These are phyloP conservation scores for Neoascochyta sp. DNA, from an alignment of 2,329 filamentous ascomycete genomes.

Conservation along the genomic window DNA sequence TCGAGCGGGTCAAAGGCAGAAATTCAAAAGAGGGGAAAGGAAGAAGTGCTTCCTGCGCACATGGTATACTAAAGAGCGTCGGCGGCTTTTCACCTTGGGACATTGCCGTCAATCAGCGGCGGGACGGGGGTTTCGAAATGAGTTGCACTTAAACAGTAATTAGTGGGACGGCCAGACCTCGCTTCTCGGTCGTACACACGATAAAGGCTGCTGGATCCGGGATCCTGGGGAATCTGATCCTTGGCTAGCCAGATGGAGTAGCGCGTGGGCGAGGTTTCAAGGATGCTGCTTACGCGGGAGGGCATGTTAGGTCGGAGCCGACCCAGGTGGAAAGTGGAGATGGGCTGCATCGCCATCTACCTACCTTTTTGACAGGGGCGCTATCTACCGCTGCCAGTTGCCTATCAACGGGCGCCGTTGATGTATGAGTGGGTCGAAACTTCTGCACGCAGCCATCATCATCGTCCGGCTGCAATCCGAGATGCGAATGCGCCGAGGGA, in stretches of 20 bases:
- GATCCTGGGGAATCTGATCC: constrained; percentile 22
- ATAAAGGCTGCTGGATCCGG: constrained; percentile 12
- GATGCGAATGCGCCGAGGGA: too few relatives aligned
- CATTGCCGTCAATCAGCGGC: constrained; percentile 14
- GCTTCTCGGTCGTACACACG: constrained; percentile 12
- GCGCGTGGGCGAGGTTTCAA: constrained; percentile 7
- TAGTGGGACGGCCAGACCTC: constrained; percentile 25
- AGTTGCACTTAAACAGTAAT: constrained; percentile 16
- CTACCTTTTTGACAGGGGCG: too few relatives aligned
- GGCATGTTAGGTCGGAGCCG: too few relatives aligned
- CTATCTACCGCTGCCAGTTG: too few relatives aligned
- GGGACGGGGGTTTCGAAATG: constrained; percentile 18
- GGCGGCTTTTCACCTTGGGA: constrained; percentile 15
- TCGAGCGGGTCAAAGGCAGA: constrained; percentile 6
- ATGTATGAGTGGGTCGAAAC: too few relatives aligned
- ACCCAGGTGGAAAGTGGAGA: too few relatives aligned
- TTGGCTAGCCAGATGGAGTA: constrained; percentile 11
- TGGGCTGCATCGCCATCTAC: too few relatives aligned
- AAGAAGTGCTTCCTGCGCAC: constrained; percentile 9
- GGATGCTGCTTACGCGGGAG: constrained; percentile 9
- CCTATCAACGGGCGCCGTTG: too few relatives aligned
- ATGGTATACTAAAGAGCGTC: constrained; percentile 14
- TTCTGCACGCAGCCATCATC: too few relatives aligned
- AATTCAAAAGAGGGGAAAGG: constrained; percentile 10
- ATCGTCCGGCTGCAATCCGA: too few relatives aligned